Evolutionary conservation across 192 early-diverging fungal genomes (phyloP).

Genomic region (Backusella tarrabulga): DNA sequence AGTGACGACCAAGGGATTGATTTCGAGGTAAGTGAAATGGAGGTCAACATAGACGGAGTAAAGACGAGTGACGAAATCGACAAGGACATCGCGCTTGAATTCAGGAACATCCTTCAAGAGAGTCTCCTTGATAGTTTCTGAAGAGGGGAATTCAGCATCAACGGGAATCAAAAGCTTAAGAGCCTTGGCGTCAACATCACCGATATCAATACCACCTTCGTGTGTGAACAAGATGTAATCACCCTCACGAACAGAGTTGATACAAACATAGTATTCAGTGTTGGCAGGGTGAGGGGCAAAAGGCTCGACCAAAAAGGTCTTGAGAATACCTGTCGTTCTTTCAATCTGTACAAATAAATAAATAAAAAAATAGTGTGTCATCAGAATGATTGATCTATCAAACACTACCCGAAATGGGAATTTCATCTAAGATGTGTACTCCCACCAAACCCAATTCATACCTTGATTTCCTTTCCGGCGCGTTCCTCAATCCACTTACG

Average conservation of each 20-base stretch:
- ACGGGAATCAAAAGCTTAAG: constrained; percentile 83
- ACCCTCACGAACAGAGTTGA: constrained; percentile 93
- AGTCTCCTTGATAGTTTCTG: constrained; percentile 58
- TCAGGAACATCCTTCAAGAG: constrained; percentile 73
- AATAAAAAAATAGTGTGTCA: not conserved
- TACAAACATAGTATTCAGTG: constrained; percentile 96
- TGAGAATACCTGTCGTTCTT: constrained; percentile 77
- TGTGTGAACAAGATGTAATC: constrained; percentile 97
- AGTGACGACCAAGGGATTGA: constrained; percentile 97
- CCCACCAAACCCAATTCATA: constrained; percentile 26
- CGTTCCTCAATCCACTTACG: constrained; percentile 89
- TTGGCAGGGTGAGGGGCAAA: constrained; percentile 89
- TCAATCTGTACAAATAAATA: constrained; percentile 61
- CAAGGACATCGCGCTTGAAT: constrained; percentile 70
- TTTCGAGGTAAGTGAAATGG: constrained; percentile 99
- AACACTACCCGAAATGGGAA: not conserved
- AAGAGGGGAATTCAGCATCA: constrained; percentile 68
- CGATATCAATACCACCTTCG: constrained; percentile 98
- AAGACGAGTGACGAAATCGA: constrained; percentile 89
- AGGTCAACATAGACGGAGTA: constrained; percentile 96
- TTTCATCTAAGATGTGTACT: constrained; percentile 8
- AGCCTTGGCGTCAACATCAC: constrained; percentile 98
- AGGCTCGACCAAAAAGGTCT: constrained; percentile 95
- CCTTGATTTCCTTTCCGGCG: constrained; percentile 84
- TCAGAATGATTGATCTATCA: constrained; percentile 9